Percentiles rank a stretch among this genome's conserved stretches.
phyloP scores from a whole-genome alignment of 2,329 filamentous ascomycete species.

The Beauveria asiatica region DNA sequence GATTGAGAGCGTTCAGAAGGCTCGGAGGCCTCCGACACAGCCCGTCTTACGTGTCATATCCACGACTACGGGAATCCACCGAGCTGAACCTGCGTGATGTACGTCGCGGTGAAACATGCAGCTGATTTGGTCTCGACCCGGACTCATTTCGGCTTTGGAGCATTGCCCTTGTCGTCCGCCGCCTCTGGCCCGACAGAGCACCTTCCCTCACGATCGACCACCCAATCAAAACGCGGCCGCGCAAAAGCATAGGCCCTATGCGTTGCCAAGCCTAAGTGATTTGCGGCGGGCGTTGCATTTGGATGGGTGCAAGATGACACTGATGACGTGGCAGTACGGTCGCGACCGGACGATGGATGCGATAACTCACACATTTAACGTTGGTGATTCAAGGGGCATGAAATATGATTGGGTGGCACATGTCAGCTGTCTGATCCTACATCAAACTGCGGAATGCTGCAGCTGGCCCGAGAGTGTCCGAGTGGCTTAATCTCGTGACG shows the following conservation, averaged over 20 bases:
- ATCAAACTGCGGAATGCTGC: not conserved
- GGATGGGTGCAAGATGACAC: not conserved
- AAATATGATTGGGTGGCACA: not conserved
- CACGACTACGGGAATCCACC: too few relatives aligned
- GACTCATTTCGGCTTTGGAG: too few relatives aligned
- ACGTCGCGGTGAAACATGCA: too few relatives aligned
- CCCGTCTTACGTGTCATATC: too few relatives aligned
- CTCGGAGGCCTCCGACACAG: conserved; percentile 8
- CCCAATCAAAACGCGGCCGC: conserved; percentile 1
- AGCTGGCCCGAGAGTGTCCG: not conserved
- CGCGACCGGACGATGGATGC: not conserved
- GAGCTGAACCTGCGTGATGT: too few relatives aligned
- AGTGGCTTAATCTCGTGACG: not conserved
- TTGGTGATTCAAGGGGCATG: not conserved
- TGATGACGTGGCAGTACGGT: not conserved
- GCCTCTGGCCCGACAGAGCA: too few relatives aligned
- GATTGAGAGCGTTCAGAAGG: not conserved
- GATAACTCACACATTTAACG: not conserved
- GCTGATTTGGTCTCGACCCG: too few relatives aligned
- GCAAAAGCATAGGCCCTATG: not conserved
- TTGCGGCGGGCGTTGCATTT: not conserved
- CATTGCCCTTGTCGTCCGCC: too few relatives aligned
- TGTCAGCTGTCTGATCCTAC: not conserved
- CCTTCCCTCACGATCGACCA: not conserved
- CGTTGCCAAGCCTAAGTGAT: not conserved